phyloP scores from a whole-genome alignment of 495 filamentous ascomycete genomes.

The Aspergillus ostianus region DNA sequence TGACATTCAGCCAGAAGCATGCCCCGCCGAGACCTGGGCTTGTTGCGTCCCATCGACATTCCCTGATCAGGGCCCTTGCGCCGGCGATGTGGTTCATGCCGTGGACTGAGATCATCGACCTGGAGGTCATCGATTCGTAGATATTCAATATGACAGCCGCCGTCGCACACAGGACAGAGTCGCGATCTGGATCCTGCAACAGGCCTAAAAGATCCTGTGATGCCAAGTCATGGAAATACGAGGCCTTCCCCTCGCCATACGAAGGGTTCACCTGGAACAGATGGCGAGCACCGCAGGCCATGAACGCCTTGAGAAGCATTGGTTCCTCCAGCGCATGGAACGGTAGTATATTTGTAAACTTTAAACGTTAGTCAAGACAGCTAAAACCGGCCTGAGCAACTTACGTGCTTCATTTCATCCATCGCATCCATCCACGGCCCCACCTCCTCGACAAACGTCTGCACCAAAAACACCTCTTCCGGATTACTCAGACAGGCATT shows the following conservation, averaged over 20 bases:
- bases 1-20: constrained; percentile 93
- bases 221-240: constrained; percentile 79
- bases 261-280: constrained; percentile 66
- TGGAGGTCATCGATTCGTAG: constrained; percentile 87
- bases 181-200: constrained; percentile 76
- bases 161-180: constrained; percentile 84
- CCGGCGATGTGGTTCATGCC: constrained; percentile 86
- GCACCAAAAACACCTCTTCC: constrained; percentile 81
- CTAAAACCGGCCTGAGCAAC: constrained; percentile 15
- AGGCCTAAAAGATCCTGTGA: constrained; percentile 68
- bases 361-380: constrained; percentile 14
- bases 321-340: constrained; percentile 78
- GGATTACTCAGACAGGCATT: constrained; percentile 62
- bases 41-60: constrained; percentile 85
- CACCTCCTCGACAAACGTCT: constrained; percentile 88
- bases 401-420: constrained; percentile 79
- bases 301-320: constrained; percentile 86
- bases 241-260: constrained; percentile 72
- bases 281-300: constrained; percentile 87
- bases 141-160: constrained; percentile 86
- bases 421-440: constrained; percentile 93
- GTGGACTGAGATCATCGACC: constrained; percentile 52
- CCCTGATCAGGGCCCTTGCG: constrained; percentile 82
- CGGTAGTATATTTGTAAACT: constrained; percentile 80
- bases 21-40: constrained; percentile 78